A percentile compares a stretch with the other conserved stretches of the same genome.
Conservation (phyloP, 768 basidiomycete species). For the Nidularia sp. region DNA sequence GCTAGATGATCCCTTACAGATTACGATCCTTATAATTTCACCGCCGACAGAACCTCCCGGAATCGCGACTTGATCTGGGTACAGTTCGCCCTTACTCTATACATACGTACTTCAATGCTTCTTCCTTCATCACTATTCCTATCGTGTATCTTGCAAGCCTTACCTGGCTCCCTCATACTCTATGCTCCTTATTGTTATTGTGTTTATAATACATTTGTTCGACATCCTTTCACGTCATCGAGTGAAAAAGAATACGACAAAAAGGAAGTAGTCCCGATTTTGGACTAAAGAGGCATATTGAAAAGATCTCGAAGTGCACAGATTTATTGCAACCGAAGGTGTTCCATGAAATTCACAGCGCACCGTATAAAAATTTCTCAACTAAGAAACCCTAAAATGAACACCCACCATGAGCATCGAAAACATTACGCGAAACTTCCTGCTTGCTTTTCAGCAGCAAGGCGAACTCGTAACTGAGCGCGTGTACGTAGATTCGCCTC, state of each 20-base stretch:
- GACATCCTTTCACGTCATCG: neutral
- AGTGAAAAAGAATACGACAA: neutral
- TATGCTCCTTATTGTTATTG: neutral
- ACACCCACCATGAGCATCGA: neutral
- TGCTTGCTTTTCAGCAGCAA: conserved; percentile 38
- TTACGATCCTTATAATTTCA: conserved; percentile 18
- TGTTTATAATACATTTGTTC: conserved; percentile 1
- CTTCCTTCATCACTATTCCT: conserved; percentile 5
- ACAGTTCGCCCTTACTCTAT: neutral
- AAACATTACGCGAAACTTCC: neutral
- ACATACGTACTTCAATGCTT: neutral
- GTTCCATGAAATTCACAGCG: too few species aligned
- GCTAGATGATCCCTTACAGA: conserved; percentile 15
- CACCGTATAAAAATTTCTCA: neutral
- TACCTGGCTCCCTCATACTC: neutral
- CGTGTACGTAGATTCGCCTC: conserved; percentile 45
- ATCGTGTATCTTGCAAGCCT: neutral
- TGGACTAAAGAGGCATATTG: neutral
- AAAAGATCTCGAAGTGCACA: neutral
- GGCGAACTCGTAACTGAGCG: conserved; percentile 42
- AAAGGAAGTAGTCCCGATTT: too few species aligned
- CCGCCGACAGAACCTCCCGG: conserved; percentile 5
- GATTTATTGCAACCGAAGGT: too few species aligned
- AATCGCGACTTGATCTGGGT: neutral
- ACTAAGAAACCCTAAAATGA: neutral